These are phyloP conservation scores for Penicillium freii DNA, from an alignment of 2,329 filamentous ascomycete species.

Conservation along the genomic window DNA sequence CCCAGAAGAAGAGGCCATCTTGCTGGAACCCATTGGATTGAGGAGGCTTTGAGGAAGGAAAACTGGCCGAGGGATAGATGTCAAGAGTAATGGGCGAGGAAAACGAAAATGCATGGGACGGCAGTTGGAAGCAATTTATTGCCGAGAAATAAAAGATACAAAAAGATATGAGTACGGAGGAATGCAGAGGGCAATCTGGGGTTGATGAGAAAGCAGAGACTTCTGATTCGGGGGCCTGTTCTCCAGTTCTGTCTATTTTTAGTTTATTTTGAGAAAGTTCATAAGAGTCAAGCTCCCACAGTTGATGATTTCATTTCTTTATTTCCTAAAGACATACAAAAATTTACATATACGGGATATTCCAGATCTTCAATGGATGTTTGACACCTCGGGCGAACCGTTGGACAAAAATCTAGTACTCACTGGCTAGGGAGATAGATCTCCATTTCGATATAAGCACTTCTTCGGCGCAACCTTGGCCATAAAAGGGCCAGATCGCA, in stretches of 20 bases:
- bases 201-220: conserved; percentile 18
- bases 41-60: neutral
- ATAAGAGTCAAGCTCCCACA: neutral
- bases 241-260: neutral
- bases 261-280: neutral
- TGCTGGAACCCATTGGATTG: conserved; percentile 9
- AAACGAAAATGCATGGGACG: conserved; percentile 18
- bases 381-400: conserved; percentile 35
- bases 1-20: neutral
- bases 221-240: conserved; percentile 13
- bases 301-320: neutral
- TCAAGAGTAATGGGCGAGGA: conserved; percentile 5
- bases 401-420: conserved; percentile 47
- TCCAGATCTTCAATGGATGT: conserved; percentile 55
- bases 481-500: conserved; percentile 80
- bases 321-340: neutral
- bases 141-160: conserved; percentile 10
- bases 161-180: neutral
- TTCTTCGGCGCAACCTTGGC: conserved; percentile 98
- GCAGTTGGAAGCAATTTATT: conserved; percentile 16
- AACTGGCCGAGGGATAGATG: conserved; percentile 4
- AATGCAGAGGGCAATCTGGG: neutral
- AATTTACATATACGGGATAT: conserved; percentile 57
- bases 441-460: conserved; percentile 71
- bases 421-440: conserved; percentile 32